A percentile compares a stretch with the other conserved stretches of the same genome.
Conservation (phyloP, 129 eudicot species). For the Flaveria linearis region DNA sequence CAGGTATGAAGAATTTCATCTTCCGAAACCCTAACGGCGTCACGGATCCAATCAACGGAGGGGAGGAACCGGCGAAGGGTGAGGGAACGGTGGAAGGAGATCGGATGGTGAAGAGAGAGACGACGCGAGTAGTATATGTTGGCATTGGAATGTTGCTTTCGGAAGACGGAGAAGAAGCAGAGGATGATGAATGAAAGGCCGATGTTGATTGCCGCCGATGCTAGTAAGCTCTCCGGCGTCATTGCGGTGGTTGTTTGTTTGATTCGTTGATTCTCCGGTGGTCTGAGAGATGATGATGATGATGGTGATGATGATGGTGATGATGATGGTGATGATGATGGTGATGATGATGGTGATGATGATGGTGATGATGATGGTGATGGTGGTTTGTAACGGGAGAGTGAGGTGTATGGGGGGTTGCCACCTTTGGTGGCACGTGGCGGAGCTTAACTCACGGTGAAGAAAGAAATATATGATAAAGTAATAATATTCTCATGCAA, state of each 20-base stretch:
- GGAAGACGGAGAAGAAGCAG: constrained; percentile 58
- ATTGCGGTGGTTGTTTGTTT: constrained; percentile 27
- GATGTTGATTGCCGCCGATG: constrained; percentile 72
- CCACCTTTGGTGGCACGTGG: constrained; percentile 42
- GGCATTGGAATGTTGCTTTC: constrained; percentile 53
- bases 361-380: background rate
- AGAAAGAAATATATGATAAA: background rate
- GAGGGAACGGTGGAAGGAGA: constrained; percentile 38
- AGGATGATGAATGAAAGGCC: constrained; percentile 59
- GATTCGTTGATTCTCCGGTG: constrained; percentile 3
- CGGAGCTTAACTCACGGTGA: background rate
- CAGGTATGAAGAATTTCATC: constrained; percentile 53
- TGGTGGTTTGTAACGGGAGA: background rate
- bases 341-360: constrained; percentile 5
- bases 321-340: constrained; percentile 8
- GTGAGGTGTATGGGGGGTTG: constrained; percentile 24
- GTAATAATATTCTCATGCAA: background rate
- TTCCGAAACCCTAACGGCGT: constrained; percentile 55
- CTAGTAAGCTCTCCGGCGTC: constrained; percentile 59
- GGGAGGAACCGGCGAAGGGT: constrained; percentile 55
- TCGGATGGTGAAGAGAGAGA: constrained; percentile 42
- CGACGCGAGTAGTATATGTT: constrained; percentile 65
- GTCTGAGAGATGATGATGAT: constrained; percentile 17
- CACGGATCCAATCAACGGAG: constrained; percentile 60
- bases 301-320: background rate